A percentile compares a stretch with the other conserved stretches of the same genome.
Evolutionary conservation across 352 stramenopile genomes (phyloP).

Genomic region (Phytopythium oedochilum): DNA sequence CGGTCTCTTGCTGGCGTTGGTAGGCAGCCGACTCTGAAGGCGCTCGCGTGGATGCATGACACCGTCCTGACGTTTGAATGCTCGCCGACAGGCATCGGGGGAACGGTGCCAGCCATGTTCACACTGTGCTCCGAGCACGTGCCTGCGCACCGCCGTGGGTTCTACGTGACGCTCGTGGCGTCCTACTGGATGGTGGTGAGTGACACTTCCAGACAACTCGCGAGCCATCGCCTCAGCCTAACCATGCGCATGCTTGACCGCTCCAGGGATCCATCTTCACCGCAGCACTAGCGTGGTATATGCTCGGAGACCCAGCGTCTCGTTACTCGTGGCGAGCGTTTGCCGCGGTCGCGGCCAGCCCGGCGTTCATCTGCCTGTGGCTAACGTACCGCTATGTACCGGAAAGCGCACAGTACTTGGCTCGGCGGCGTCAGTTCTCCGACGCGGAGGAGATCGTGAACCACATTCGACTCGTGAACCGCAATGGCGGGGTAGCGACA

Average conservation of each 20-base stretch:
- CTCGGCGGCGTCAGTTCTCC: slow-evolving; percentile 38
- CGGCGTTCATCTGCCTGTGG: slow-evolving; percentile 57
- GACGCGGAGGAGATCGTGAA: slow-evolving; percentile 58
- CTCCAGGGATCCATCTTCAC: slow-evolving; percentile 79
- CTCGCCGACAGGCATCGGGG: slow-evolving; percentile 62
- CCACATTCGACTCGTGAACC: slow-evolving; percentile 44
- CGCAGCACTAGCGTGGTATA: slow-evolving; percentile 73
- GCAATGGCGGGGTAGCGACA: slow-evolving; percentile 1
- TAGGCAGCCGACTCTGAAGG: slow-evolving; percentile 13
- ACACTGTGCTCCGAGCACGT: slow-evolving; percentile 86
- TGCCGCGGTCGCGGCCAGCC: slow-evolving; percentile 62
- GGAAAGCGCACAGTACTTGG: slow-evolving; percentile 77
- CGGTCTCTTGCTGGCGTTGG: slow-evolving; percentile 60
- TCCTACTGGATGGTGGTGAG: slow-evolving; percentile 89
- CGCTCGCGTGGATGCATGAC: no score
- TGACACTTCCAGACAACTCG: slow-evolving; percentile 8
- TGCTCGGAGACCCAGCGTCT: slow-evolving; percentile 45
- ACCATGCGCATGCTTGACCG: background rate
- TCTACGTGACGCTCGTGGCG: slow-evolving; percentile 84
- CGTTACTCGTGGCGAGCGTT: slow-evolving; percentile 72
- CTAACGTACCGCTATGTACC: slow-evolving; percentile 73
- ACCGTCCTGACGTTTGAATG: background rate
- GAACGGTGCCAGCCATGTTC: slow-evolving; percentile 84
- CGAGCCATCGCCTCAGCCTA: background rate
- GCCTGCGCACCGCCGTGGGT: slow-evolving; percentile 60